Evolutionary conservation across 2,329 filamentous ascomycete genomes (phyloP), one percentile per base, ranked within the genome.

Genomic region (Botrytis elliptica): DNA sequence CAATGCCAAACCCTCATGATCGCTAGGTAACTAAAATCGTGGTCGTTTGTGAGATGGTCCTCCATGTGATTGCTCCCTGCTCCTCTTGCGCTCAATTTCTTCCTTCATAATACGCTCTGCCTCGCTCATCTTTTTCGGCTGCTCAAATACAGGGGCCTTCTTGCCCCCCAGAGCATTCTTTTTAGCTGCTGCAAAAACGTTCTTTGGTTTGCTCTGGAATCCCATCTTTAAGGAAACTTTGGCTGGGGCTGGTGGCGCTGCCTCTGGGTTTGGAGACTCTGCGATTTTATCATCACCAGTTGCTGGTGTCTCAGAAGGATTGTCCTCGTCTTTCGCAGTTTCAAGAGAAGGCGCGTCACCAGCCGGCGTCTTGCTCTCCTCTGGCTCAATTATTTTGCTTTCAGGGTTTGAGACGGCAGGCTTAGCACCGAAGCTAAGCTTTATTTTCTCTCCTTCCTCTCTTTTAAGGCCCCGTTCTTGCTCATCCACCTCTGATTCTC

Each of bases 81-180:
- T 83, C 72, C 91, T 86, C 81, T 94, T 94, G 76, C 87, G 86
- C 78, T 94, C 92, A 82, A 93, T 87, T 80, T 95, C 92, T 78
- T 93, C 91, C 82, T 92, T 93, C 94, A 97, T 97, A 79, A 96
- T 97, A 71, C 92, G 88, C 83, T 95, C 94, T 4, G 91, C 92
- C 80, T 97, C 93, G 79, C 92, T 95, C 88, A 97, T 95, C 79
- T 93, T 96, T 85, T 93, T 94, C 2, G 90, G 90, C 72, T 88
- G 87, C 75, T 89, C 89, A 5, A 88, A 83, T 18, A 85, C 86
- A 46, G 84, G 78, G 1, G 82, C 75, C 81, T 93, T 93, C 82
- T 93, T 93, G 4, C 86, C 84, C 1, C 88, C 87, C 2, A 93
- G 84, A 0, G 91, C 90, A 76, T 95, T 95, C 84, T 94, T 95